These are phyloP conservation scores for Melanopsichium pennsylvanicum DNA, from an alignment of 1,284 basidiomycete genomes.

Conservation along the genomic window DNA sequence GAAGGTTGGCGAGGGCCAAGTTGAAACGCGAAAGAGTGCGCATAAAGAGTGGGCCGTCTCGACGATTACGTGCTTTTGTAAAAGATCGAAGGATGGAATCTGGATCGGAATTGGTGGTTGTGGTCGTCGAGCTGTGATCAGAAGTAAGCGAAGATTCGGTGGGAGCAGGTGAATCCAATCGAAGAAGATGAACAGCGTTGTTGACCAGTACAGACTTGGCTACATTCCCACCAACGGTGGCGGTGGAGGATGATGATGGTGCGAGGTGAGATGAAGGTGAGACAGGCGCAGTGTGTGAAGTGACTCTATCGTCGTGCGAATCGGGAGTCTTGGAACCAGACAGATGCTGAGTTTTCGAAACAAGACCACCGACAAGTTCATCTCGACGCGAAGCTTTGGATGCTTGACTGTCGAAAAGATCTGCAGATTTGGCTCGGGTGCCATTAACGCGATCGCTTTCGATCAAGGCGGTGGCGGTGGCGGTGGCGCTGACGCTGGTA, in stretches of 20 bases:
- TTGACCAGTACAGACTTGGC: constrained; percentile 25
- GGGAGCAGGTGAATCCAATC: constrained; percentile 21
- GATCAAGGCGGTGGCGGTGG: constrained; percentile 8
- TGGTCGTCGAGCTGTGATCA: constrained; percentile 10
- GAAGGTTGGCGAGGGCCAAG: constrained; percentile 66
- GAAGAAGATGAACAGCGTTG: constrained; percentile 14
- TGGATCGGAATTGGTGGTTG: constrained; percentile 13
- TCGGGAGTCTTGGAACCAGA: constrained; percentile 20
- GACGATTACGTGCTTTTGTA: constrained; percentile 69
- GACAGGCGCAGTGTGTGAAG: constrained; percentile 31
- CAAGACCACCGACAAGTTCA: constrained; percentile 12
- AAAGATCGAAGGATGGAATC: constrained; percentile 69
- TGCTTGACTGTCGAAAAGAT: constrained; percentile 29
- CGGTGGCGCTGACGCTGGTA: constrained; percentile 8
- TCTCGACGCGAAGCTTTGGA: constrained; percentile 17
- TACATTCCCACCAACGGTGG: neutral
- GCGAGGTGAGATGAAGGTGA: constrained; percentile 29
- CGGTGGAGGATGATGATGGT: neutral
- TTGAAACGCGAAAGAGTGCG: constrained; percentile 69
- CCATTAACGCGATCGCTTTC: constrained; percentile 15
- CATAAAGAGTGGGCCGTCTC: constrained; percentile 69
- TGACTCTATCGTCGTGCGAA: constrained; percentile 15
- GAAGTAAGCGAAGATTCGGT: constrained; percentile 26
- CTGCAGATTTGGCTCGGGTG: constrained; percentile 34
- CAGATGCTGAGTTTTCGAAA: too few relatives aligned